These are phyloP conservation scores for Arachis monticola DNA, from an alignment of 331 rosid species.

Conservation along the genomic window DNA sequence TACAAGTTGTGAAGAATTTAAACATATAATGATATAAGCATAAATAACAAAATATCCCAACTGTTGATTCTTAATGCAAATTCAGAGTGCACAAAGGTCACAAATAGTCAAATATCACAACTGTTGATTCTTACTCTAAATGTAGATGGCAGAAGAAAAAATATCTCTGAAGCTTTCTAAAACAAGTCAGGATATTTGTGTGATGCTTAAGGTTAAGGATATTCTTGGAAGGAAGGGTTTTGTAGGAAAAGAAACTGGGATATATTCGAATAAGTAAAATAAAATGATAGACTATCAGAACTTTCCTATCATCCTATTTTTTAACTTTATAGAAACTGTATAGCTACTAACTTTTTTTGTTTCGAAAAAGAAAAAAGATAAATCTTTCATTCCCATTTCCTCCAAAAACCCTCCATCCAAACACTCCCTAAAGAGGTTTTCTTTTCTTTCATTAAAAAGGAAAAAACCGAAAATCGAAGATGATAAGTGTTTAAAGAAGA, in stretches of 20 bases:
- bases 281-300: background rate
- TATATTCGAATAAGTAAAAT: too few species aligned
- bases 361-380: too few species aligned
- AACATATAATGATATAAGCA: background rate
- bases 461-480: conserved; percentile 14
- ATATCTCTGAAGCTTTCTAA: background rate
- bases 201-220: background rate
- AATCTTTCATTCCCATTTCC: background rate
- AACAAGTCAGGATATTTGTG: conserved; percentile 12
- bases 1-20: conserved; percentile 15
- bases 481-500: conserved; percentile 13
- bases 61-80: too few species aligned
- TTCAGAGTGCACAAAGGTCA: too few species aligned
- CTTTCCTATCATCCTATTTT: background rate
- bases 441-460: conserved; percentile 12
- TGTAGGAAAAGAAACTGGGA: background rate
- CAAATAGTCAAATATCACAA: background rate
- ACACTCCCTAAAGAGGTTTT: background rate
- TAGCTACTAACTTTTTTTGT: too few species aligned
- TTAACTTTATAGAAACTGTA: background rate
- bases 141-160: background rate
- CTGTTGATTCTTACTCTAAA: background rate
- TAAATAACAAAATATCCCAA: too few species aligned
- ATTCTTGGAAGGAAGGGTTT: background rate
- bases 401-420: background rate